Evolutionary conservation across 192 early-diverging fungal species (phyloP).

Genomic region (Backusella psychrophila): DNA sequence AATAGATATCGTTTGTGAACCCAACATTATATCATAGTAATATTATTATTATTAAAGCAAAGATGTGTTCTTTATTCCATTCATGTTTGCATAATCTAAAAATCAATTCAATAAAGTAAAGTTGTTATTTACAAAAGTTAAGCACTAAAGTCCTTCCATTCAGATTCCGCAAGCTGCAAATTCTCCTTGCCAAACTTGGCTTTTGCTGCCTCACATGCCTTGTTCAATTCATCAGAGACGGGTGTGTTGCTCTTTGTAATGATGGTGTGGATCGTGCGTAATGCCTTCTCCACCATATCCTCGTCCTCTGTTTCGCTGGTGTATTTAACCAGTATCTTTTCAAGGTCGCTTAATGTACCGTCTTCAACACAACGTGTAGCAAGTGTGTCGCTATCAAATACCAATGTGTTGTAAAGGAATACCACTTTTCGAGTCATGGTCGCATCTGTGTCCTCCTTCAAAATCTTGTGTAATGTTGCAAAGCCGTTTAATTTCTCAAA

Average conservation of each 20-base stretch:
- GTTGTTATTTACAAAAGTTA: neutral
- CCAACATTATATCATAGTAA: neutral
- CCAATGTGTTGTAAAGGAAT: slow-evolving; percentile 62
- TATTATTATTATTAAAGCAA: neutral
- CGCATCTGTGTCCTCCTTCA: slow-evolving; percentile 43
- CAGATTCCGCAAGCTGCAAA: slow-evolving; percentile 15
- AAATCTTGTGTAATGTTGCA: slow-evolving; percentile 41
- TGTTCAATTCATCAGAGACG: slow-evolving; percentile 11
- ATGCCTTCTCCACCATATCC: slow-evolving; percentile 47
- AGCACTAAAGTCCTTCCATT: slow-evolving; percentile 18
- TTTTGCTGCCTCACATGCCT: slow-evolving; percentile 14
- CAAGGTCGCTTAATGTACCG: slow-evolving; percentile 45
- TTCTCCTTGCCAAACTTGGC: slow-evolving; percentile 28
- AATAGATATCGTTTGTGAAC: too few species aligned
- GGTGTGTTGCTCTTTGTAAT: neutral
- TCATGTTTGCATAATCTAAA: neutral
- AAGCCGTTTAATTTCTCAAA: slow-evolving; percentile 52
- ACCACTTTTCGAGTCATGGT: slow-evolving; percentile 50
- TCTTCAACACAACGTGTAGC: slow-evolving; percentile 43
- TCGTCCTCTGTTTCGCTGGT: slow-evolving; percentile 39
- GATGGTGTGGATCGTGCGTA: slow-evolving; percentile 27
- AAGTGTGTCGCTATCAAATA: slow-evolving; percentile 54
- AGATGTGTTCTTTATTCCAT: too few species aligned
- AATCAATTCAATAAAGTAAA: neutral
- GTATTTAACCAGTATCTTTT: slow-evolving; percentile 38